Evolutionary conservation across 805 yeast genomes (phyloP).

Genomic region (Nakazawaea molendinolei): DNA sequence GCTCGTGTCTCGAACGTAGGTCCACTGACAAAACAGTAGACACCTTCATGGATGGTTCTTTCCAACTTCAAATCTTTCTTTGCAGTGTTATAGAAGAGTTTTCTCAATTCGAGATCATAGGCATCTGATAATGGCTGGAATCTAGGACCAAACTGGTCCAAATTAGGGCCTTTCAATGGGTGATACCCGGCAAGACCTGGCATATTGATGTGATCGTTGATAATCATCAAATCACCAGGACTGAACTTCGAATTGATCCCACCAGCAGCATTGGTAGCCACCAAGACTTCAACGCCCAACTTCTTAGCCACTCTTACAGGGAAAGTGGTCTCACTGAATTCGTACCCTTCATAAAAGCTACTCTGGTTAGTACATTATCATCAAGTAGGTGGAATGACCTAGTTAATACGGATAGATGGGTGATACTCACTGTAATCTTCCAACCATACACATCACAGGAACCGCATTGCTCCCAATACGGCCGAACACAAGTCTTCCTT

Average conservation of each 20-base stretch:
- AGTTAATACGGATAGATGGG: background rate
- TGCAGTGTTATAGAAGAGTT: slow-evolving; percentile 49
- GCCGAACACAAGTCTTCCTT: slow-evolving; percentile 78
- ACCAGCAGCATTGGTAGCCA: slow-evolving; percentile 97
- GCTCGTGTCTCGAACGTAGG: slow-evolving; percentile 94
- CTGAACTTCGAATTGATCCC: slow-evolving; percentile 61
- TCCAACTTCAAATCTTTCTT: slow-evolving; percentile 29
- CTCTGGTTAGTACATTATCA: background rate
- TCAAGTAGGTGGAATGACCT: background rate
- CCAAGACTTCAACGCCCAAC: slow-evolving; percentile 53
- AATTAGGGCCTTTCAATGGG: slow-evolving; percentile 83
- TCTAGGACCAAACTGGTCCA: slow-evolving; percentile 75
- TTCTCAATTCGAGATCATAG: slow-evolving; percentile 68
- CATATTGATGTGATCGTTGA: slow-evolving; percentile 81
- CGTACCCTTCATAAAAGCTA: slow-evolving; percentile 79
- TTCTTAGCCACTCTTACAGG: slow-evolving; percentile 72
- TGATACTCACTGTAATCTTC: slow-evolving; percentile 58
- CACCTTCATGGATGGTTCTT: slow-evolving; percentile 78
- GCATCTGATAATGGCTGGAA: slow-evolving; percentile 88
- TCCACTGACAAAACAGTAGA: slow-evolving; percentile 80
- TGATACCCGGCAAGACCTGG: slow-evolving; percentile 90
- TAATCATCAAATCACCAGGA: slow-evolving; percentile 89
- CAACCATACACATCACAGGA: slow-evolving; percentile 90
- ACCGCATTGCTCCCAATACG: slow-evolving; percentile 57
- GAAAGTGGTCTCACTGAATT: slow-evolving; percentile 74